Base-by-base conservation (phyloP, 352 stramenopile genomes). In the Nothophytophthora sp. region DNA sequence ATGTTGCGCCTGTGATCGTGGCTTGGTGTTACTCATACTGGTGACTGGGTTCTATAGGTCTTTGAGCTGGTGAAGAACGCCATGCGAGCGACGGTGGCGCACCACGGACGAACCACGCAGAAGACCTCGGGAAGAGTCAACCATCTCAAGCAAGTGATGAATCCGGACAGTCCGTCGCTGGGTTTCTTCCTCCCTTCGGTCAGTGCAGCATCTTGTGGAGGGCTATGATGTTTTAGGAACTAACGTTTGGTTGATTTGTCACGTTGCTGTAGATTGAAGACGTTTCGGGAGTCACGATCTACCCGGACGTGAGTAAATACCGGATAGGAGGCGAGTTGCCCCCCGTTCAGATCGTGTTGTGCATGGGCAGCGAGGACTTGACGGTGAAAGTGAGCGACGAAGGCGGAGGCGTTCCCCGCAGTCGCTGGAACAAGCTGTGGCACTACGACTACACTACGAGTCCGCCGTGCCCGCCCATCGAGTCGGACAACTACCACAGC, bases 381-480 rank as follows among this genome's bases (percentile, higher is more conserved):
- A 98, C 98, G 2, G 99, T 99, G 59, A 99, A 99, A 70, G 88
- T 99, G 29, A 96, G 81, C 25, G 98, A 99, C 68, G 96, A 99
- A 72, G 98, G 97, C 19, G 97, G 98, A 35, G 98, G 97, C 39
- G 99, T 99, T 59, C 86, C 88, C 11, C 82, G 98, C 25, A 98
- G 86, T 58, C 90, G 99, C 39, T 98, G 98, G 83, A 86, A 93
- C 30, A 95, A 97, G 50, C 93, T 99, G 57, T 99, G 96, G 95
- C 95, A 92, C 42, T 99, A 99, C 62, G 83, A 99, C 23, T 99
- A 99, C 76, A 99, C 97, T n/a, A 99, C 97, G 8, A 98, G 96
- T 25, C 55, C 67, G 36, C 51, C 73, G 49, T 85, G 66, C 33
- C 77, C 79, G 10, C 60, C 78, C 15, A 72, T 76, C 35, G 66